Conservation (phyloP, 768 basidiomycete species). For the Xanthoconium stramineum region DNA sequence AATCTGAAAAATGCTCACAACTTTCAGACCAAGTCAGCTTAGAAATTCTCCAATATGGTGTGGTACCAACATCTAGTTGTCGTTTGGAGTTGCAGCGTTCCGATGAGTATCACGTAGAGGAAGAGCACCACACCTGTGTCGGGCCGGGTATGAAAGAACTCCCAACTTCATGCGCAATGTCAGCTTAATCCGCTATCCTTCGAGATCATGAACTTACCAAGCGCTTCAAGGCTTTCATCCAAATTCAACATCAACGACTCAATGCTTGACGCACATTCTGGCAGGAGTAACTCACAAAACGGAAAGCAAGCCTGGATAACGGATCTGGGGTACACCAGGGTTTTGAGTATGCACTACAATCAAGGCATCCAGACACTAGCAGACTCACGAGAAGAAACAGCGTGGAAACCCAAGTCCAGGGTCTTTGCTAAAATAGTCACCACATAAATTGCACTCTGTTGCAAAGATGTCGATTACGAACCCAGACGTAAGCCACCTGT, state of each 20-base stretch:
- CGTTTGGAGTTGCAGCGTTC: no score
- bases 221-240: not conserved
- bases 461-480: not conserved
- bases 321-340: not conserved
- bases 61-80: not conserved
- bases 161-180: not conserved
- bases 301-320: not conserved
- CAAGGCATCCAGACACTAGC: no score
- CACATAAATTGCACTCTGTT: not conserved
- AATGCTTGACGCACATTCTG: not conserved
- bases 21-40: not conserved
- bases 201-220: not conserved
- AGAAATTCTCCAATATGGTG: not conserved
- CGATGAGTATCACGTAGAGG: no score
- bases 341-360: not conserved
- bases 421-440: not conserved
- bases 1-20: not conserved
- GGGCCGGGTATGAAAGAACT: not conserved
- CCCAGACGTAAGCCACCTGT: conserved; percentile 2
- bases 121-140: not conserved
- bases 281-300: not conserved
- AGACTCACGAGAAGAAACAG: conserved; percentile 2
- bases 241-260: not conserved
- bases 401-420: conserved; percentile 1
- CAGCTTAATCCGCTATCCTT: not conserved